Evolutionary conservation across 306 rosid species (phyloP), one percentile per base, ranked within the genome.

Genomic region (Cucumis melo): DNA sequence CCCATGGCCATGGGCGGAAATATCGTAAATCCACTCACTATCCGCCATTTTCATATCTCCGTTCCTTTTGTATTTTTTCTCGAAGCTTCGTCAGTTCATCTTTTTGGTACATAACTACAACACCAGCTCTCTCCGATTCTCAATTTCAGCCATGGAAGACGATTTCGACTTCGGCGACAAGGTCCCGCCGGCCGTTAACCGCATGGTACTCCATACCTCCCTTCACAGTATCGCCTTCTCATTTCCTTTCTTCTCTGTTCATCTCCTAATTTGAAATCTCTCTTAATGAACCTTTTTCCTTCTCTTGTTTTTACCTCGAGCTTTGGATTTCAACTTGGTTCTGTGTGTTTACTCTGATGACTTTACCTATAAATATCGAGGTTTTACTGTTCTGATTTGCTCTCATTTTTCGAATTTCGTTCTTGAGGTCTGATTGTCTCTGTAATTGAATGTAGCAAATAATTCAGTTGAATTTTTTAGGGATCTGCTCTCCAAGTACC

Each of bases 161-260:
- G 83, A 82, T 58, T 82, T 73, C 68, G 91, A 77, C 32, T 64
- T 77, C 75, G 80, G 73, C 19, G 75, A 65, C 11, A 77, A 29
- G 58, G 86, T 83, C 9, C 89, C 89, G 78, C 89, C 90, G 23
- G 78, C 86, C 15, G 84, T 83, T 80, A 84, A 87, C 70, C 82
- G 81, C 71, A 50, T 71, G 85, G 89, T 88, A 80, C 63, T 73
- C 72, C 5, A 23, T 1, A 32, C 4, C 65, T 48, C 73, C 10
- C 27, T 23, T 64, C 1, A 10, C 51, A 20, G 70, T 63, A 70
- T 44, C n/a, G 4, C 14, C 3, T n/a, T 41, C 11, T 21, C 51
- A 42, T 20, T 21, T 39, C 60, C 48, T 8, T 60, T 41, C n/a
- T 36, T 50, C 12, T n/a, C 39, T 11, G 20, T 76, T 59, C 5